A percentile compares a stretch with the other conserved stretches of the same genome.
phyloP scores from a whole-genome alignment of 1,139 yeast genomes.

The Suhomyces chickasaworum region DNA sequence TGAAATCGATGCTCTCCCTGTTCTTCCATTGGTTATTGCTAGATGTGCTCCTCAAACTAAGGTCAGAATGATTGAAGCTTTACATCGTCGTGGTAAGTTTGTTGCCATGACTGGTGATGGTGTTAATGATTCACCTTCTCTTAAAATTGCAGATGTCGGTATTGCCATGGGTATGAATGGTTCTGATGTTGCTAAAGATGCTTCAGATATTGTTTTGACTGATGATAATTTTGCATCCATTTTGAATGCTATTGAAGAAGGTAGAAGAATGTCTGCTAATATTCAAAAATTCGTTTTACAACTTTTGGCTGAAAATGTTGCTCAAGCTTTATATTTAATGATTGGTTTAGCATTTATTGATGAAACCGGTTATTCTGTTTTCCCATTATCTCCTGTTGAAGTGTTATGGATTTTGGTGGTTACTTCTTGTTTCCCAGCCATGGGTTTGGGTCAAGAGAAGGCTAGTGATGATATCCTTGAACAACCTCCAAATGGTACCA shows the following conservation, averaged over 20 bases:
- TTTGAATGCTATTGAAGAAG: slow-evolving; percentile 54
- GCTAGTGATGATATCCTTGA: slow-evolving; percentile 35
- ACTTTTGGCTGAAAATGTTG: slow-evolving; percentile 51
- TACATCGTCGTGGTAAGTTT: slow-evolving; percentile 47
- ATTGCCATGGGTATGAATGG: slow-evolving; percentile 49
- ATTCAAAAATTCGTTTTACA: slow-evolving; percentile 52
- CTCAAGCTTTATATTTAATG: slow-evolving; percentile 46
- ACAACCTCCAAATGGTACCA: slow-evolving; percentile 32
- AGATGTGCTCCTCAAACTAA: slow-evolving; percentile 60
- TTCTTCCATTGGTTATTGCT: slow-evolving; percentile 43
- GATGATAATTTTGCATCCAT: slow-evolving; percentile 55
- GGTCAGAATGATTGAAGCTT: slow-evolving; percentile 51
- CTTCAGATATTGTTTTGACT: slow-evolving; percentile 57
- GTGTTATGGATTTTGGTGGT: slow-evolving; percentile 42
- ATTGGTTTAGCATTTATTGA: slow-evolving; percentile 40
- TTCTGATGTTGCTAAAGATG: slow-evolving; percentile 61
- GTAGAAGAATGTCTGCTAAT: slow-evolving; percentile 49
- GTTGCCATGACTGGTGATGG: slow-evolving; percentile 46
- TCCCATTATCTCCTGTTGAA: slow-evolving; percentile 41
- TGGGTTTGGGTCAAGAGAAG: slow-evolving; percentile 42
- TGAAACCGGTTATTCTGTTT: slow-evolving; percentile 33
- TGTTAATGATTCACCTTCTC: slow-evolving; percentile 42
- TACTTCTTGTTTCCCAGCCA: slow-evolving; percentile 43
- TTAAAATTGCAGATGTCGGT: slow-evolving; percentile 43
- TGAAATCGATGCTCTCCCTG: slow-evolving; percentile 36